Evolutionary conservation across 139 green algal species (phyloP).

Genomic region (Penium margaritaceum): DNA sequence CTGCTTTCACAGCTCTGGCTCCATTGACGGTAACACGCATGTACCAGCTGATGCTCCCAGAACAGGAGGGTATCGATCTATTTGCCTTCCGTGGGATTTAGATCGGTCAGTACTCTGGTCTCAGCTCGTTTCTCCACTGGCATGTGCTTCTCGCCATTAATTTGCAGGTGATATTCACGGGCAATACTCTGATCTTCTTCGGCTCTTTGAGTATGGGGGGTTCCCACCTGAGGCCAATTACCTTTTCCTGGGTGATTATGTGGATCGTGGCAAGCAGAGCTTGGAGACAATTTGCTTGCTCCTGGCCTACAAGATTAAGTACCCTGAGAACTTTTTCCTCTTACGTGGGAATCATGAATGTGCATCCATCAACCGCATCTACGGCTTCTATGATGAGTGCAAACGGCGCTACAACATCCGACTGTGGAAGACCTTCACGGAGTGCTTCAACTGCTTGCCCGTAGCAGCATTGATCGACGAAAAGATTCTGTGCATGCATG

Average conservation of each 20-base stretch:
- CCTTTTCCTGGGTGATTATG: conserved; percentile 97
- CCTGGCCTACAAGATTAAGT: conserved; percentile 97
- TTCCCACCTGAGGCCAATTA: conserved; percentile 99
- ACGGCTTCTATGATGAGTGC: conserved; percentile 99
- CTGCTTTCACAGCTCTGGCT: too few species aligned
- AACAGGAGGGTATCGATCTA: too few species aligned
- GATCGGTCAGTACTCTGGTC: too few species aligned
- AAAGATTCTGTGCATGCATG: conserved; percentile 99
- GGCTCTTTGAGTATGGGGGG: conserved; percentile 96
- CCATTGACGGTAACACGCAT: too few species aligned
- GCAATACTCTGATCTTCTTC: conserved; percentile 91
- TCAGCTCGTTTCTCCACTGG: too few species aligned
- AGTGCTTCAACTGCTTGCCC: conserved; percentile 99
- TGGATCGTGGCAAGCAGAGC: conserved; percentile 95
- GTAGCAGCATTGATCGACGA: conserved; percentile 93
- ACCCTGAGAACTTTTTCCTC: conserved; percentile 99
- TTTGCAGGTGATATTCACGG: conserved; percentile 84
- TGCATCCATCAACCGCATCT: conserved; percentile 96
- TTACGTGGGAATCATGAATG: conserved; percentile 95
- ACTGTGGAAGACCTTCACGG: conserved; percentile 98
- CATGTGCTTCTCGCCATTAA: too few species aligned
- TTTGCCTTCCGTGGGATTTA: too few species aligned
- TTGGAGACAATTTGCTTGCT: conserved; percentile 97
- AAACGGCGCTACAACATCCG: conserved; percentile 95
- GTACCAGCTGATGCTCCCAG: too few species aligned